Conservation (phyloP, 441 rosid genomes). For the Pelargonium exstipulatum region DNA sequence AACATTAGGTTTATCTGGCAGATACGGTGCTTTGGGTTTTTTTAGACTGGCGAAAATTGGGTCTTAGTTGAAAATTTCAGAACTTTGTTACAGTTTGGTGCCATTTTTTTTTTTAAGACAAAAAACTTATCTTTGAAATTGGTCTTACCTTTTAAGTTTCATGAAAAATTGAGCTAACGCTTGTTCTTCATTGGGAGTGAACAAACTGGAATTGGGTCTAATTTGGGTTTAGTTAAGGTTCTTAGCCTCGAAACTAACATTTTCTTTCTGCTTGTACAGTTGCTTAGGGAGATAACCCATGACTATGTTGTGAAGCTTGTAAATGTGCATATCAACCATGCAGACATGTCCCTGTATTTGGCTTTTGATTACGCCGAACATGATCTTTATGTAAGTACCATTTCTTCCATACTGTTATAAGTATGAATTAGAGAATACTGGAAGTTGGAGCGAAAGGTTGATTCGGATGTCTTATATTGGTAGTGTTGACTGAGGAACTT, state of each 20-base stretch:
- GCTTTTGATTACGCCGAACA: constrained; percentile 93
- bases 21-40: too few species aligned
- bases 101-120: too few species aligned
- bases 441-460: not conserved
- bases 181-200: too few species aligned
- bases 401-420: not conserved
- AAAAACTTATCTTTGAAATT: too few species aligned
- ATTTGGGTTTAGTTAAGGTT: too few species aligned
- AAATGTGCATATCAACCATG: constrained; percentile 87
- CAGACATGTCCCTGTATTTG: constrained; percentile 86
- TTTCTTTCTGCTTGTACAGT: constrained; percentile 26
- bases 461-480: not conserved
- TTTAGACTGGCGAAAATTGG: too few species aligned
- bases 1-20: too few species aligned
- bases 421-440: not conserved
- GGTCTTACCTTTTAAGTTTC: too few species aligned
- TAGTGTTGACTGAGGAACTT: not conserved
- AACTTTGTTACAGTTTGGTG: too few species aligned
- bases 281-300: constrained; percentile 84
- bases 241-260: not conserved
- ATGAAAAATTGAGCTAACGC: too few species aligned
- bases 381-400: constrained; percentile 51
- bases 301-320: constrained; percentile 97
- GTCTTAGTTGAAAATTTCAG: too few species aligned
- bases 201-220: too few species aligned